Percentiles rank a stretch among this genome's conserved stretches.
Evolutionary conservation across 2,329 filamentous ascomycete genomes (phyloP).

Genomic region (Ascochyta pisi): DNA sequence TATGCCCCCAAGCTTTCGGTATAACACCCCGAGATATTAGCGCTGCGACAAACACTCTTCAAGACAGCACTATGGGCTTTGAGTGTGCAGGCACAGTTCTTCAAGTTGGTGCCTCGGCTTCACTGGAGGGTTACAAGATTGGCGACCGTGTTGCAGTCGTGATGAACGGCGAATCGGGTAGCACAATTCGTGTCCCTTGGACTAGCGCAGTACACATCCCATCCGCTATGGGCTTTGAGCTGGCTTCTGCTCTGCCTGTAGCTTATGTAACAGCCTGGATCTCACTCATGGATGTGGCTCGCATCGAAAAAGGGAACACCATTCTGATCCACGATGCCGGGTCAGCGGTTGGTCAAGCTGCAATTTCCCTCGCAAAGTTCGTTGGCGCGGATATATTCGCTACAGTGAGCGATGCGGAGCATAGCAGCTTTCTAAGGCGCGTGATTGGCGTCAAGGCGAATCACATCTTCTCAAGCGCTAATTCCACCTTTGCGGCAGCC

Average conservation of each 20-base stretch:
- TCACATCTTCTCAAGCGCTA: conserved; percentile 28
- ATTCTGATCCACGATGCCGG: conserved; percentile 43
- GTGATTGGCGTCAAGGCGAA: conserved; percentile 16
- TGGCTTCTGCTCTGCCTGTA: conserved; percentile 26
- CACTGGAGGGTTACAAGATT: conserved; percentile 1
- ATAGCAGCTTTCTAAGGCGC: conserved; percentile 1
- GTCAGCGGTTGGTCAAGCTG: conserved; percentile 17
- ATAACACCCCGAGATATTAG: conserved; percentile 5
- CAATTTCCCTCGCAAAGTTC: neutral
- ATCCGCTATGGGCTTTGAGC: conserved; percentile 18
- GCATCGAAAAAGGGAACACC: conserved; percentile 14
- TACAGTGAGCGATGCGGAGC: neutral
- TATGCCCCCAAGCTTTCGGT: conserved; percentile 4
- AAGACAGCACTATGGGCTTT: conserved; percentile 14
- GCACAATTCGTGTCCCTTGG: neutral
- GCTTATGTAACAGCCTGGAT: conserved; percentile 26
- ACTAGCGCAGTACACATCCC: conserved; percentile 13
- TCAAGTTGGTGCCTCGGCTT: conserved; percentile 1
- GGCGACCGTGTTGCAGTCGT: conserved; percentile 18
- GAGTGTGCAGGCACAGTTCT: conserved; percentile 21
- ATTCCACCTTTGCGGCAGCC: conserved; percentile 28
- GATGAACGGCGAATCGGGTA: neutral
- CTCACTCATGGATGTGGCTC: conserved; percentile 22
- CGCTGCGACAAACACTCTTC: neutral
- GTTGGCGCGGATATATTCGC: conserved; percentile 2